These are phyloP conservation scores for Collybia sp. DNA, from an alignment of 768 basidiomycete genomes.

Conservation along the genomic window DNA sequence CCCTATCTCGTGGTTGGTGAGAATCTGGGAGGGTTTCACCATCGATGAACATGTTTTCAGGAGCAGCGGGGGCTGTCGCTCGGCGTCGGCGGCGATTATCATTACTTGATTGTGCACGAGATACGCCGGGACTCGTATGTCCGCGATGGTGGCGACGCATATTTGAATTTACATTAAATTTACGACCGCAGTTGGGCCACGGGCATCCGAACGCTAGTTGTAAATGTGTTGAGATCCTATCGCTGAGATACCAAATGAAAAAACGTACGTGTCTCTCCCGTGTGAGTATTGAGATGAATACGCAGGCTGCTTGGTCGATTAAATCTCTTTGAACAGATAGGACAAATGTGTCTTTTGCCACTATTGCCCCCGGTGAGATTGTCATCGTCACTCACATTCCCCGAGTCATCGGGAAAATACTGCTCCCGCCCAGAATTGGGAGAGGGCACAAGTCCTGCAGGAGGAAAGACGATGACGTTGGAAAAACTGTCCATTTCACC, in stretches of 20 bases:
- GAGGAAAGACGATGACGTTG: conserved; percentile 19
- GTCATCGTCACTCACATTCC: conserved; percentile 15
- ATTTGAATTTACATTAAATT: conserved; percentile 83
- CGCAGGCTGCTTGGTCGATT: conserved; percentile 64
- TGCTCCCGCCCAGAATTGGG: not conserved
- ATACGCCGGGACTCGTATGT: conserved; percentile 37
- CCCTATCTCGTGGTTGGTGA: not conserved
- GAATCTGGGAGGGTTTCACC: conserved; percentile 4
- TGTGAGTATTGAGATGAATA: conserved; percentile 67
- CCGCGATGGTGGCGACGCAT: conserved; percentile 80
- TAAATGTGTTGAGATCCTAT: conserved; percentile 2
- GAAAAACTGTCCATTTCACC: conserved; percentile 10
- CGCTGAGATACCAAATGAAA: not conserved
- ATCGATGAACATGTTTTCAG: conserved; percentile 10
- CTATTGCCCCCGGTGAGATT: conserved; percentile 15
- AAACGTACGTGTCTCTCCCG: conserved; percentile 60
- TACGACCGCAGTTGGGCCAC: conserved; percentile 66
- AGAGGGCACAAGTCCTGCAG: conserved; percentile 7
- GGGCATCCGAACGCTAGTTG: conserved; percentile 69
- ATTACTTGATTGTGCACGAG: conserved; percentile 18
- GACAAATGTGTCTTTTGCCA: conserved; percentile 46
- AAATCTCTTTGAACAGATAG: conserved; percentile 58
- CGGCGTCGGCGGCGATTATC: conserved; percentile 22
- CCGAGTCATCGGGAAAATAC: conserved; percentile 17
- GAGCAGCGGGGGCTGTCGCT: conserved; percentile 8